phyloP scores from a whole-genome alignment of 1,139 yeast genomes.

The Nadsonia starkeyi-henricii region DNA sequence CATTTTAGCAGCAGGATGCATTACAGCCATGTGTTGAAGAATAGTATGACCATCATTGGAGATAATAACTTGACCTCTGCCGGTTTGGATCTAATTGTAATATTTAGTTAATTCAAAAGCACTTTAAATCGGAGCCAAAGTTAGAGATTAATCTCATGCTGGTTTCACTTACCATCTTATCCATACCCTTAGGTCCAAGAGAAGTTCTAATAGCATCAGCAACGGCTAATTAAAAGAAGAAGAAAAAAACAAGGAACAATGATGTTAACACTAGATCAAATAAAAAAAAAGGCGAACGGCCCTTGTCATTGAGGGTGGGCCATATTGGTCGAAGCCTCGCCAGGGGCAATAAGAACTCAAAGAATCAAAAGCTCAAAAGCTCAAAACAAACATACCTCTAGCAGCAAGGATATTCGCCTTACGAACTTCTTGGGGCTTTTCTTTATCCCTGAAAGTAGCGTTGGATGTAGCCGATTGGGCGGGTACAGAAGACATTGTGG shows the following conservation, averaged over 20 bases:
- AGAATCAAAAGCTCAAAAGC: too few relatives aligned
- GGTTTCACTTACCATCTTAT: constrained; percentile 50
- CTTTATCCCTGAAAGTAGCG: constrained; percentile 85
- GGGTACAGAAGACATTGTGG: background rate
- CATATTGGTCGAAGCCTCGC: too few relatives aligned
- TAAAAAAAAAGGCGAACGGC: background rate
- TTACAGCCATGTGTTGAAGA: constrained; percentile 81
- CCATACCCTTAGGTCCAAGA: constrained; percentile 98
- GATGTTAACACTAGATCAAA: background rate
- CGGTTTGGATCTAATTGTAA: constrained; percentile 48
- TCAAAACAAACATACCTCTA: constrained; percentile 24
- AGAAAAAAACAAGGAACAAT: background rate
- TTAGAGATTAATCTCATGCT: background rate
- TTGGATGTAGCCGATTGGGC: constrained; percentile 28
- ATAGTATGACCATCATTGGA: constrained; percentile 98
- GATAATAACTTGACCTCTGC: constrained; percentile 81
- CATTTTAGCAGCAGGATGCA: constrained; percentile 98
- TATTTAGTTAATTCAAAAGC: background rate
- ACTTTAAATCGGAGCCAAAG: background rate
- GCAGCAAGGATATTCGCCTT: constrained; percentile 89
- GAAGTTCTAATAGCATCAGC: constrained; percentile 97
- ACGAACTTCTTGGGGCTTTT: constrained; percentile 96
- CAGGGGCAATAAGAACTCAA: too few relatives aligned
- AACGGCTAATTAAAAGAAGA: constrained; percentile 39
- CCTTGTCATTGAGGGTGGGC: too few relatives aligned